Conservation (phyloP, 23 red algal genomes). For the Pyropia haitanensis region DNA sequence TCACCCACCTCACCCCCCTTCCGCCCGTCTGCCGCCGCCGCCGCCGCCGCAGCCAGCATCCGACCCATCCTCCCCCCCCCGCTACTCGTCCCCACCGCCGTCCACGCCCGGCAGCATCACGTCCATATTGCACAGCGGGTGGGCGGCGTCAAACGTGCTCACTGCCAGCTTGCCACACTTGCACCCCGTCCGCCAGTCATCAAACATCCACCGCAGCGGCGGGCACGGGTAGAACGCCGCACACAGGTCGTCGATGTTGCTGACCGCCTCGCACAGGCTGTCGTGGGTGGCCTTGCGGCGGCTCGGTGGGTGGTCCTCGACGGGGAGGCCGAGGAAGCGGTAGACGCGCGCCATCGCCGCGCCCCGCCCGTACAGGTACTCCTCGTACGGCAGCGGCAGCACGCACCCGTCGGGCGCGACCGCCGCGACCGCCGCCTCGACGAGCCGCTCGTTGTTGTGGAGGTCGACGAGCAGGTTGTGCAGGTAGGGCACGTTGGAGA, state of each 20-base stretch:
- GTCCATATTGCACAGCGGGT: too few species aligned
- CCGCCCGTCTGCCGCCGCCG: too few species aligned
- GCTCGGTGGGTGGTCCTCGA: constrained; percentile 5
- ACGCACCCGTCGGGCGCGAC: constrained; percentile 17
- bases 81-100: too few species aligned
- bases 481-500: constrained; percentile 30
- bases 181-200: constrained; percentile 36
- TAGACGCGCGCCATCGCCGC: constrained; percentile 15
- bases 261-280: constrained; percentile 30
- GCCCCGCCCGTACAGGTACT: constrained; percentile 33
- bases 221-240: constrained; percentile 30
- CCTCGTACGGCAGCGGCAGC: constrained; percentile 37
- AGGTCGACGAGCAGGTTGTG: constrained; percentile 10
- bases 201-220: constrained; percentile 35
- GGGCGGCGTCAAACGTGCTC: too few species aligned
- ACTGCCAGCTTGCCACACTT: background rate
- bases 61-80: too few species aligned
- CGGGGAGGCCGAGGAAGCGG: constrained; percentile 22
- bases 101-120: too few species aligned
- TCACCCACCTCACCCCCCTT: too few species aligned
- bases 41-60: too few species aligned
- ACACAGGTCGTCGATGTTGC: constrained; percentile 38
- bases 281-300: constrained; percentile 47
- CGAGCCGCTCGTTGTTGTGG: constrained; percentile 7
- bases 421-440: constrained; percentile 19